Evolutionary conservation across 768 basidiomycete species (phyloP).

Genomic region (Lyophyllum shimeji): DNA sequence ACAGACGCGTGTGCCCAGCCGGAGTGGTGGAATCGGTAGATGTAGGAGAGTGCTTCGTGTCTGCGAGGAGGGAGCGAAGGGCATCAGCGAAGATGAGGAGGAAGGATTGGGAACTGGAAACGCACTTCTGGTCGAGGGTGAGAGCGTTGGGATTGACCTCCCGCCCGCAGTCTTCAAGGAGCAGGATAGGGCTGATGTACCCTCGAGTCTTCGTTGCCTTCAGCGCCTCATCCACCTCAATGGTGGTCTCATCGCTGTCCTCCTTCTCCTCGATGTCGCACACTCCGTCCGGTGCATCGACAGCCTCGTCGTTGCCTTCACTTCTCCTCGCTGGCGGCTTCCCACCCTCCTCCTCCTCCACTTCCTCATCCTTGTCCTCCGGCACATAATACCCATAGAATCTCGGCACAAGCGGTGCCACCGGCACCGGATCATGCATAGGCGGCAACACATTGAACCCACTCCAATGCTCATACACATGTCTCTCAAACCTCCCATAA

Average conservation of each 20-base stretch:
- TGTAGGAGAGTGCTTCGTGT: constrained; percentile 39
- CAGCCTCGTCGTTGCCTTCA: neutral
- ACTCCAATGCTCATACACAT: constrained; percentile 49
- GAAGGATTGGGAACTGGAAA: neutral
- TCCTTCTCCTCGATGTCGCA: neutral
- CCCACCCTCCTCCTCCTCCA: neutral
- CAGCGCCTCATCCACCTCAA: no score
- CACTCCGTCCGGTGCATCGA: neutral
- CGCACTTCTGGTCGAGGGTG: constrained; percentile 37
- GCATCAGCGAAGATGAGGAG: neutral
- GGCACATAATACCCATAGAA: constrained; percentile 61
- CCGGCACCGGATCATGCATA: constrained; percentile 42
- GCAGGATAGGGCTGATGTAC: constrained; percentile 40
- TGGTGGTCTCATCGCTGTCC: no score
- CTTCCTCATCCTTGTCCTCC: constrained; percentile 2
- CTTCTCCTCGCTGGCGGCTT: neutral
- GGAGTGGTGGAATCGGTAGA: constrained; percentile 34
- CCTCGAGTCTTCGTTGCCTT: neutral
- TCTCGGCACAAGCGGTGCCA: constrained; percentile 55
- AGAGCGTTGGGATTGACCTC: constrained; percentile 25
- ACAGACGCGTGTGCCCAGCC: constrained; percentile 38
- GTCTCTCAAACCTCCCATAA: constrained; percentile 43
- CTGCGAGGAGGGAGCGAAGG: constrained; percentile 14
- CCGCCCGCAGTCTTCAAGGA: constrained; percentile 42
- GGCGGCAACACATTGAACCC: constrained; percentile 46